Conservation (phyloP, 2,329 filamentous ascomycete genomes). For the Paecilomyces sp. region DNA sequence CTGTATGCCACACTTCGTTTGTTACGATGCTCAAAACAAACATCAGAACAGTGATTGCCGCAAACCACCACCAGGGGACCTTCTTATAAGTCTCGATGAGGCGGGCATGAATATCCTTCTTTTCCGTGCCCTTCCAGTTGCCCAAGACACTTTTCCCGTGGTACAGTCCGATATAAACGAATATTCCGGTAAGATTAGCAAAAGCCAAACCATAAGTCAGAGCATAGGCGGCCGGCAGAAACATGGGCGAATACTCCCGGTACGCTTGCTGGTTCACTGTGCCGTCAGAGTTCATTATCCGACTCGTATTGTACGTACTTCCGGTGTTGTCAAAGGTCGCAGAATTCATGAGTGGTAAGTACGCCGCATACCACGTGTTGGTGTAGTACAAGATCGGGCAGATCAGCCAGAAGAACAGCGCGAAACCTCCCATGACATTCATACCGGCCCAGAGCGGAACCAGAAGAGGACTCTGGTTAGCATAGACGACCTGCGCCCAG, state of each 20-base stretch:
- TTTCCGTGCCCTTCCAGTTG: slow-evolving; percentile 25
- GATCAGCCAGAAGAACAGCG: slow-evolving; percentile 37
- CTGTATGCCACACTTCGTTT: slow-evolving; percentile 38
- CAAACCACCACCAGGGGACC: slow-evolving; percentile 43
- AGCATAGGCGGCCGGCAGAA: slow-evolving; percentile 53
- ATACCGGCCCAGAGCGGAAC: slow-evolving; percentile 48
- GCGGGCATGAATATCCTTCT: slow-evolving; percentile 37
- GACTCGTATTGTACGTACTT: slow-evolving; percentile 50
- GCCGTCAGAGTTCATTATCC: slow-evolving; percentile 52
- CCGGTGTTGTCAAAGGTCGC: slow-evolving; percentile 61
- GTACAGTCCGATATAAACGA: slow-evolving; percentile 31
- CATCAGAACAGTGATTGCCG: slow-evolving; percentile 28
- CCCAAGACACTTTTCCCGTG: slow-evolving; percentile 29
- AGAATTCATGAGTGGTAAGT: slow-evolving; percentile 55
- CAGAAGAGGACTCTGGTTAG: slow-evolving; percentile 59
- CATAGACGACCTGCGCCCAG: slow-evolving; percentile 66
- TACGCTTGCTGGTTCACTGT: slow-evolving; percentile 55
- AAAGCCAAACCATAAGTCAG: slow-evolving; percentile 56
- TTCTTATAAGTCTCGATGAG: slow-evolving; percentile 34
- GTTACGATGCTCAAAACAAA: slow-evolving; percentile 30
- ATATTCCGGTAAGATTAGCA: slow-evolving; percentile 57
- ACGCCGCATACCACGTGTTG: slow-evolving; percentile 52
- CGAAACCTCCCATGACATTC: slow-evolving; percentile 39
- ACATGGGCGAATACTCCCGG: slow-evolving; percentile 58
- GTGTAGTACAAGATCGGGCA: slow-evolving; percentile 42